Evolutionary conservation across 768 basidiomycete genomes (phyloP).

Genomic region (Strobilomyces confusus): DNA sequence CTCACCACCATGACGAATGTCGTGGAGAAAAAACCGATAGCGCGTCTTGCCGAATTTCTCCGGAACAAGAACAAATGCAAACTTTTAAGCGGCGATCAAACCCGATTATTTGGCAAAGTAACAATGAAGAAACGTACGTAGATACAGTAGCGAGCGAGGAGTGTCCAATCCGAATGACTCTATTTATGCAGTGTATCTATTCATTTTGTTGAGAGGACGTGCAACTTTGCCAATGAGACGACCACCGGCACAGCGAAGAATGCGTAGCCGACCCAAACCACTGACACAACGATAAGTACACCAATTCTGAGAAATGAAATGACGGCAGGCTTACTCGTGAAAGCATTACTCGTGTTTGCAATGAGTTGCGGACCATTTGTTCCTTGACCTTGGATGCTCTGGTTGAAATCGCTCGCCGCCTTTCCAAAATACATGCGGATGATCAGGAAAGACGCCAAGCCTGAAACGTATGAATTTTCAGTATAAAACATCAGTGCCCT

Average conservation of each 20-base stretch:
- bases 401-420: conserved; percentile 74
- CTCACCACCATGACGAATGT: conserved; percentile 9
- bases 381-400: conserved; percentile 51
- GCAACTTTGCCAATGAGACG: conserved; percentile 62
- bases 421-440: conserved; percentile 81
- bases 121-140: background rate
- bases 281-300: conserved; percentile 33
- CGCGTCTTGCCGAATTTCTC: too few species aligned
- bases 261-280: conserved; percentile 77
- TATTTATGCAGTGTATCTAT: background rate
- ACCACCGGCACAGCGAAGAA: conserved; percentile 71
- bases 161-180: background rate
- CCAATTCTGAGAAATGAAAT: background rate
- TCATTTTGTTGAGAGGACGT: conserved; percentile 50
- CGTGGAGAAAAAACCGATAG: background rate
- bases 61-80: too few species aligned
- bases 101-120: background rate
- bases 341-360: conserved; percentile 65
- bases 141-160: background rate
- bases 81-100: too few species aligned
- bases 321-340: conserved; percentile 54
- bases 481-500: background rate
- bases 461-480: conserved; percentile 31
- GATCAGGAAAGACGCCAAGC: conserved; percentile 65
- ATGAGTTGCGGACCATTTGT: conserved; percentile 53